Evolutionary conservation across 2,329 filamentous ascomycete species (phyloP).

Genomic region (Aureobasidium namibiae): DNA sequence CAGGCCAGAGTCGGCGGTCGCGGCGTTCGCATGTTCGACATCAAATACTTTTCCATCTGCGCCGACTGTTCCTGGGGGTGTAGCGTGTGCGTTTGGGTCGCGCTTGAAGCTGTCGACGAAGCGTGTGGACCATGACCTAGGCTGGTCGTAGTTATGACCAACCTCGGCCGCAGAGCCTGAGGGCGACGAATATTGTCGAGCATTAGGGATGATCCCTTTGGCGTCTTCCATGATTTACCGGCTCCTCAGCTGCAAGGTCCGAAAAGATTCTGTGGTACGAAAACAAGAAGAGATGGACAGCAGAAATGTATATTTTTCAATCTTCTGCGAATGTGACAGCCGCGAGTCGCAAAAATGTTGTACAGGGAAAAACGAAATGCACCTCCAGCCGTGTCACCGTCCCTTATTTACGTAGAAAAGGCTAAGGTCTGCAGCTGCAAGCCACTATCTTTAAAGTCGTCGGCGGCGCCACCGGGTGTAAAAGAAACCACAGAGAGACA

Average conservation of each 20-base stretch:
- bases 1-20: constrained; percentile 65
- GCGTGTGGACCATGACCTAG: constrained; percentile 16
- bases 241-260: background rate
- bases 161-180: constrained; percentile 12
- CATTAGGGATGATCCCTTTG: constrained; percentile 15
- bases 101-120: constrained; percentile 57
- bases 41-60: constrained; percentile 51
- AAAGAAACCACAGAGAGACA: background rate
- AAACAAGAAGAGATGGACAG: background rate
- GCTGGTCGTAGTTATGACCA: constrained; percentile 9
- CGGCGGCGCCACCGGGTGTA: background rate
- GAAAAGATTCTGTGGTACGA: background rate
- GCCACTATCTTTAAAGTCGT: background rate
- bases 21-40: constrained; percentile 52
- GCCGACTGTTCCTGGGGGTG: constrained; percentile 33
- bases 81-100: constrained; percentile 49
- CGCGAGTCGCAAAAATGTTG: background rate
- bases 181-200: constrained; percentile 16
- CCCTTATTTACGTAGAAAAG: constrained; percentile 10
- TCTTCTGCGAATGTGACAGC: background rate
- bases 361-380: constrained; percentile 1
- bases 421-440: background rate
- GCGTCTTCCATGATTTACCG: constrained; percentile 17
- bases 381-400: background rate
- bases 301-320: background rate